Base-by-base conservation (phyloP, 129 eudicot species). In the Lactuca sativa region DNA sequence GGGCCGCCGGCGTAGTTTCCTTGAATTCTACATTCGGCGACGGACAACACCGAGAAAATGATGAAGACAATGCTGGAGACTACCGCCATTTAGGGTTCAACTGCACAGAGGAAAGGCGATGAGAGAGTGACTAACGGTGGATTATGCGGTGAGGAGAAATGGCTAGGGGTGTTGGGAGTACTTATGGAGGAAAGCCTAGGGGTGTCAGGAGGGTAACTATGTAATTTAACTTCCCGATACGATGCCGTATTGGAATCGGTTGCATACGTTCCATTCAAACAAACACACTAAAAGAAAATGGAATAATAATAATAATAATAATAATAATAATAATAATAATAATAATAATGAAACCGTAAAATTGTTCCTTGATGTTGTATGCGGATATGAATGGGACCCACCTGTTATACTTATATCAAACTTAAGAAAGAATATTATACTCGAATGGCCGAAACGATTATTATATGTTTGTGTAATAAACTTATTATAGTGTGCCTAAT, bases 1-100 rank as follows among this genome's bases (percentile, higher is more conserved):
- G 82, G 66, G 30, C 90, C 97, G 59, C 90, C 92, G 60, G 82
- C 57, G 88, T 74, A 91, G 56, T 80, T 85, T 3, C 97, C 97
- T 13, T 95, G 95, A 31, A 85, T 87, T 78, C 88, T 87, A n/a
- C 86, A 92, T 41, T 82, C 71, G 37, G 73, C 73, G n/a, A 68
- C 25, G 6, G 80, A 13, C 1, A 74, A 15, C 7, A 67, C 47
- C n/a, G 80, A 72, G 71, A 74, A 40, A 43, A 83, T 16, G 54
- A 79, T 37, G 69, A 71, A 70, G 38, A 77, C 18, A 54, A 62
- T 43, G 76, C 18, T 17, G 65, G 76, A 53, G 59, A 69, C 7
- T 1, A 32, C 4, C 6, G 71, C 58, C 81, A 77, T 77, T 62
- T 43, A 62, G 75, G 57, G 64, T 4, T 12, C 3, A 13, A 30